Evolutionary conservation across 768 basidiomycete species (phyloP).

Genomic region (Candolleomyces efflorescens): DNA sequence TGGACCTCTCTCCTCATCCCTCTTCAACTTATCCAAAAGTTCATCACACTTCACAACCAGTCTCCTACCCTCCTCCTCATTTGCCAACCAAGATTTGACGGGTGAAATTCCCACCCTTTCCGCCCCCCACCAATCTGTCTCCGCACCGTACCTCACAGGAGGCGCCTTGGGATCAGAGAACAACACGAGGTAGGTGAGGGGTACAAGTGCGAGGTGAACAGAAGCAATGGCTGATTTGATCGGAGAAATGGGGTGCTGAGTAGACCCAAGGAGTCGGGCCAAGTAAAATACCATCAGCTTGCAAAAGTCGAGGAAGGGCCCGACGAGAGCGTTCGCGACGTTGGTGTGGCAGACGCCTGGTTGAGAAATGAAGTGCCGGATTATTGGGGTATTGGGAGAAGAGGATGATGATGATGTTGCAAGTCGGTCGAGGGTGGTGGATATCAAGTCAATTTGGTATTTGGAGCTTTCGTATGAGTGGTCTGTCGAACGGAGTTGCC

Average conservation of each 20-base stretch:
- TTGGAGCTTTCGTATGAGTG: slow-evolving; percentile 71
- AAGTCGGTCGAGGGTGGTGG: slow-evolving; percentile 46
- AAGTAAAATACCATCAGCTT: slow-evolving; percentile 61
- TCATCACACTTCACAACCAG: slow-evolving; percentile 54
- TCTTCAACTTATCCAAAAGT: slow-evolving; percentile 37
- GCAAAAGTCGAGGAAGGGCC: slow-evolving; percentile 38
- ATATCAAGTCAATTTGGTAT: slow-evolving; percentile 72
- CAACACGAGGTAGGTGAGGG: slow-evolving; percentile 45
- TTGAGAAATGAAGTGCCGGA: slow-evolving; percentile 60
- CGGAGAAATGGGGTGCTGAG: slow-evolving; percentile 55
- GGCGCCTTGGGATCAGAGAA: slow-evolving; percentile 23
- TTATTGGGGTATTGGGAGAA: slow-evolving; percentile 12
- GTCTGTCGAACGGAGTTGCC: slow-evolving; percentile 59
- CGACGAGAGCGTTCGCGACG: slow-evolving; percentile 46
- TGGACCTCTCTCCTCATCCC: slow-evolving; percentile 16
- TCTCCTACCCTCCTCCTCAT: slow-evolving; percentile 40
- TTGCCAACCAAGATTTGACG: slow-evolving; percentile 48
- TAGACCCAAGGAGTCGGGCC: slow-evolving; percentile 66
- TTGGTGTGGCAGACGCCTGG: slow-evolving; percentile 71
- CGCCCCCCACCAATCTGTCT: slow-evolving; percentile 52
- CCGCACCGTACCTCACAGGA: slow-evolving; percentile 46
- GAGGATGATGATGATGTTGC: slow-evolving; percentile 24
- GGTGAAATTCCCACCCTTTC: slow-evolving; percentile 46
- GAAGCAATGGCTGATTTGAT: slow-evolving; percentile 66
- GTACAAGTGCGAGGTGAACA: slow-evolving; percentile 63